phyloP scores from a whole-genome alignment of 2,329 filamentous ascomycete species.

The Xylaria digitata region DNA sequence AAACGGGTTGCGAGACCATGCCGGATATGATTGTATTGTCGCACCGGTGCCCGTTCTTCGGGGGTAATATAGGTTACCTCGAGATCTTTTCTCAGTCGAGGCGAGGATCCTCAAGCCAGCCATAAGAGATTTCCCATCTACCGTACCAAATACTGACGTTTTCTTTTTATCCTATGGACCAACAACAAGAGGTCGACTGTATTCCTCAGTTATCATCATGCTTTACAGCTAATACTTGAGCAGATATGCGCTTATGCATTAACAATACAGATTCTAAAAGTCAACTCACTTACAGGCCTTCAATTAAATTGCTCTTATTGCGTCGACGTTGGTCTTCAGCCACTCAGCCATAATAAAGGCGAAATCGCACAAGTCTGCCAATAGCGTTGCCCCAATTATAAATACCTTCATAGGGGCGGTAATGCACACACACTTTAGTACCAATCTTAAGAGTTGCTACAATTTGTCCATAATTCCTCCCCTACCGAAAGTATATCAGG shows the following conservation, averaged over 20 bases:
- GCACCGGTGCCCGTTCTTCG: slow-evolving; percentile 49
- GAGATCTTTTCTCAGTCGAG: slow-evolving; percentile 68
- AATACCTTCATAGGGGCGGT: neutral
- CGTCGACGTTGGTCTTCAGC: neutral
- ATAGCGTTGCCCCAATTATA: neutral
- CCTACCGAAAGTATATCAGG: no score
- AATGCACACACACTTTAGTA: no score
- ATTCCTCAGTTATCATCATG: slow-evolving; percentile 59
- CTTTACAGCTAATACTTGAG: slow-evolving; percentile 69
- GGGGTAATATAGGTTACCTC: slow-evolving; percentile 75
- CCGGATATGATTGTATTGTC: slow-evolving; percentile 30
- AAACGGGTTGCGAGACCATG: neutral
- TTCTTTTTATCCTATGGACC: slow-evolving; percentile 72
- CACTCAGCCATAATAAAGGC: neutral
- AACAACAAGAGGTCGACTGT: slow-evolving; percentile 71
- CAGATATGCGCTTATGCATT: neutral
- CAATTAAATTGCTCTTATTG: neutral
- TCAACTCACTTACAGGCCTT: neutral
- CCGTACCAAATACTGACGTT: slow-evolving; percentile 72
- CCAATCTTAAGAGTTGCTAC: no score
- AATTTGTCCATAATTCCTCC: no score
- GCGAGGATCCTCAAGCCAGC: slow-evolving; percentile 77
- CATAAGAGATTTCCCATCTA: slow-evolving; percentile 71
- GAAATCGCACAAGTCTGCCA: neutral
- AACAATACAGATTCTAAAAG: neutral